These are phyloP conservation scores for Solanum hybrid DNA, from an alignment of 305 asterid species.

Conservation along the genomic window DNA sequence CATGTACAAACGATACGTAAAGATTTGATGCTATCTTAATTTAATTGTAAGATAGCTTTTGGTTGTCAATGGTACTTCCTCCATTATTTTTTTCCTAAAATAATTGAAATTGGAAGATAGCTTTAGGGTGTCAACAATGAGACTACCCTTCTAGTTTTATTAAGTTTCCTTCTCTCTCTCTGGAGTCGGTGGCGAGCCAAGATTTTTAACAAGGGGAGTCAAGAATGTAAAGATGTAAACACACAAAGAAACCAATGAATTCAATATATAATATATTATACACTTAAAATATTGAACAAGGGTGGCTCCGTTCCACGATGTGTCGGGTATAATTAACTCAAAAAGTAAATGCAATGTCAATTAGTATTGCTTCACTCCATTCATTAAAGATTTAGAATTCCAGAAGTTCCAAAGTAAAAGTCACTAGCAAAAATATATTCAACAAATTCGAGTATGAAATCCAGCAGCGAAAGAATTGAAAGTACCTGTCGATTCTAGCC, in stretches of 20 bases:
- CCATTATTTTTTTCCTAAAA: not conserved
- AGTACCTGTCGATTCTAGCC: constrained; percentile 78
- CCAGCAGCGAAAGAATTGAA: not conserved
- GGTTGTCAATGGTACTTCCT: not conserved
- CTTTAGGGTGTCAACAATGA: constrained; percentile 4
- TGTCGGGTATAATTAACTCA: not conserved
- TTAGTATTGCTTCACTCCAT: not conserved
- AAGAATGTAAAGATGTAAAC: not conserved
- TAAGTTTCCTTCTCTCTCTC: not conserved
- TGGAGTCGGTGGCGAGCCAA: not conserved
- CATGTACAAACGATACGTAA: not conserved
- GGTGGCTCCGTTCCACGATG: not conserved
- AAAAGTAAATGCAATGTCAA: not conserved
- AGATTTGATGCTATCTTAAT: constrained; percentile 16
- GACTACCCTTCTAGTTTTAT: not conserved
- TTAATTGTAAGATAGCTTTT: not conserved
- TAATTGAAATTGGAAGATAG: not conserved
- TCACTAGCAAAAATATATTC: not conserved
- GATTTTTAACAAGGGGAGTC: not conserved
- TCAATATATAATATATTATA: not conserved
- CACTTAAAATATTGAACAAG: not conserved
- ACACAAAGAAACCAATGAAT: not conserved
- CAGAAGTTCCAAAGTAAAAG: not conserved
- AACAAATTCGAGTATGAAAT: not conserved
- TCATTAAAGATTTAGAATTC: not conserved